These are phyloP conservation scores for Candida insectorum DNA, from an alignment of 805 yeast genomes.

Conservation along the genomic window DNA sequence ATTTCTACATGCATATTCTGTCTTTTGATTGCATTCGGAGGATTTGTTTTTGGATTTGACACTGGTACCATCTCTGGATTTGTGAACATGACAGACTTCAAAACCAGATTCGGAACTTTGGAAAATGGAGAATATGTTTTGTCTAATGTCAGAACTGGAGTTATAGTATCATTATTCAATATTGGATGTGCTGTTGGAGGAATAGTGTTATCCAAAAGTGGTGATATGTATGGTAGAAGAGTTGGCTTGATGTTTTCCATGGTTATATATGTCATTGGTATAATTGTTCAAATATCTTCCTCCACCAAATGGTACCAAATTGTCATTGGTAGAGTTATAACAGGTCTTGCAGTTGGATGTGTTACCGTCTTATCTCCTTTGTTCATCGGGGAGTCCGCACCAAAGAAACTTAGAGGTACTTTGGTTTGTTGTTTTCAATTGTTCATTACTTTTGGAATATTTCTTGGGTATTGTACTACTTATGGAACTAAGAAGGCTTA, in stretches of 20 bases:
- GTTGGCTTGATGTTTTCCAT: slow-evolving; percentile 51
- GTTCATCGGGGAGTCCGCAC: slow-evolving; percentile 67
- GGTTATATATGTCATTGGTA: slow-evolving; percentile 58
- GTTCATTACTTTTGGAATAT: slow-evolving; percentile 68
- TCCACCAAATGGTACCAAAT: slow-evolving; percentile 57
- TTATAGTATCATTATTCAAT: slow-evolving; percentile 56
- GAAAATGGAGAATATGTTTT: slow-evolving; percentile 40
- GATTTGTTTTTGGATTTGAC: slow-evolving; percentile 75
- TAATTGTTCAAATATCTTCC: slow-evolving; percentile 58
- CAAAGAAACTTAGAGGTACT: slow-evolving; percentile 68
- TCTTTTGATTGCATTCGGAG: slow-evolving; percentile 68
- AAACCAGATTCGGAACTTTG: slow-evolving; percentile 48
- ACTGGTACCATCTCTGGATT: slow-evolving; percentile 77
- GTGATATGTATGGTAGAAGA: slow-evolving; percentile 62
- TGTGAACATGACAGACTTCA: slow-evolving; percentile 59
- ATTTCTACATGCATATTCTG: slow-evolving; percentile 39
- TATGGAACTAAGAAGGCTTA: slow-evolving; percentile 51
- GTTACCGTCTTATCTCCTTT: slow-evolving; percentile 67
- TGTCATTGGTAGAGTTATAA: slow-evolving; percentile 58
- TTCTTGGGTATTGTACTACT: slow-evolving; percentile 65
- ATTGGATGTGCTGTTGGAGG: slow-evolving; percentile 76
- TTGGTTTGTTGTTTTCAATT: slow-evolving; percentile 68
- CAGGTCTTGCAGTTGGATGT: slow-evolving; percentile 73
- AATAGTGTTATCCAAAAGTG: slow-evolving; percentile 51
- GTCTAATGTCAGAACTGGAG: slow-evolving; percentile 48